Percentiles rank a stretch among this genome's conserved stretches.
phyloP scores from a whole-genome alignment of 805 yeast genomes.

The Kazachstania psychrophila region DNA sequence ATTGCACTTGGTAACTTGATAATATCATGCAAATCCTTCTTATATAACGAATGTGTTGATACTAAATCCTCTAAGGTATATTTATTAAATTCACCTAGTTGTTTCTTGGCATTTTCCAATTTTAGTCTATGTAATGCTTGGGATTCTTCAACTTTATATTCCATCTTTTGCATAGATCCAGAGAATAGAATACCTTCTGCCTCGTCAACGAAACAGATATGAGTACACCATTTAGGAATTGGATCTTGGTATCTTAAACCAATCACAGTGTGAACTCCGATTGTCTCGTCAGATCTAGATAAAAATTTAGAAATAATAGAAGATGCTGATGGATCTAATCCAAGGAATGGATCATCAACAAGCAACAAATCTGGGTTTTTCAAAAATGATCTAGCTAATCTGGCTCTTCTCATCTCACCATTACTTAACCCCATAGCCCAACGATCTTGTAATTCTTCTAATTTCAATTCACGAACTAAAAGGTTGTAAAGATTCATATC shows the following conservation, averaged over 20 bases:
- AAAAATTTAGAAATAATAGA: conserved; percentile 41
- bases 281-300: conserved; percentile 8
- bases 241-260: conserved; percentile 73
- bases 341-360: conserved; percentile 88
- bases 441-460: conserved; percentile 49
- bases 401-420: conserved; percentile 88
- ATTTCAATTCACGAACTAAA: conserved; percentile 42
- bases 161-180: conserved; percentile 36
- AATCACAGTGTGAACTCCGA: conserved; percentile 42
- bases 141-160: conserved; percentile 15
- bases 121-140: conserved; percentile 10
- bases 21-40: conserved; percentile 8
- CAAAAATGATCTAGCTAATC: conserved; percentile 69
- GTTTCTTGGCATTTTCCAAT: not conserved
- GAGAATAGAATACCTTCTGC: conserved; percentile 39
- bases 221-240: conserved; percentile 72
- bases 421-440: conserved; percentile 86
- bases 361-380: conserved; percentile 55
- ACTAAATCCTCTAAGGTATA: conserved; percentile 16
- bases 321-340: conserved; percentile 73
- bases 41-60: conserved; percentile 18
- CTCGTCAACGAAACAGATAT: conserved; percentile 53
- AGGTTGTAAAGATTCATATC: conserved; percentile 33
- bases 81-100: not conserved
- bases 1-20: conserved; percentile 28